phyloP scores from a whole-genome alignment of 805 yeast genomes.

The Pichia paraexigua region DNA sequence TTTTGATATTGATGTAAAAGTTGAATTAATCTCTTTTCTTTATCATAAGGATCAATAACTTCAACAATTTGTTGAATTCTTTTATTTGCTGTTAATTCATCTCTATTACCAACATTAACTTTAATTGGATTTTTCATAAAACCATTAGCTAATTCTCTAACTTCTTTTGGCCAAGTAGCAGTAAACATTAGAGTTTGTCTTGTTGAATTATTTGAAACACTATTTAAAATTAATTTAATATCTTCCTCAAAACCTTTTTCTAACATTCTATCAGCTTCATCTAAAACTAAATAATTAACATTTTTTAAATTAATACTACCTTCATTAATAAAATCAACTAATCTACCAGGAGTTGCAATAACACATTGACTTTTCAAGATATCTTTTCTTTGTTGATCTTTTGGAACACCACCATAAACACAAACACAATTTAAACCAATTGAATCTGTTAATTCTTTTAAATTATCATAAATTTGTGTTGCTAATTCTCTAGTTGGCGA shows the following conservation, averaged over 20 bases:
- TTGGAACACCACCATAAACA: conserved; percentile 96
- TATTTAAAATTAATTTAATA: conserved; percentile 67
- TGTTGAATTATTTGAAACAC: conserved; percentile 35
- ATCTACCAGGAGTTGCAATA: conserved; percentile 97
- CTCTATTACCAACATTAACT: conserved; percentile 88
- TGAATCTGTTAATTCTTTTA: conserved; percentile 54
- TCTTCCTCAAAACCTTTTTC: conserved; percentile 98
- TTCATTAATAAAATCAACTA: conserved; percentile 83
- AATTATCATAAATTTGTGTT: conserved; percentile 82
- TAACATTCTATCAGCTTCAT: conserved; percentile 98
- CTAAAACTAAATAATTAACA: conserved; percentile 77
- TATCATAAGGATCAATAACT: conserved; percentile 74
- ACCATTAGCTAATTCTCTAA: conserved; percentile 79
- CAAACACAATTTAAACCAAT: conserved; percentile 68
- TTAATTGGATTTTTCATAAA: conserved; percentile 84
- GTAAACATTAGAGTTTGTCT: conserved; percentile 98
- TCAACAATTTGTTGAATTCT: conserved; percentile 91
- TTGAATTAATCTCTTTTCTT: conserved; percentile 68
- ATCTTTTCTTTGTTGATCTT: conserved; percentile 77
- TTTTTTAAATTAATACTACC: conserved; percentile 64
- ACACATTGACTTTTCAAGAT: conserved; percentile 66
- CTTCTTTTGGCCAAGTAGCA: conserved; percentile 99
- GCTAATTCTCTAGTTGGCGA: conserved; percentile 99
- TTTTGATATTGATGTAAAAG: conserved; percentile 68
- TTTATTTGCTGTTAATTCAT: conserved; percentile 90